Conservation (phyloP, 2,329 filamentous ascomycete genomes). For the Paradendryphiella salina region DNA sequence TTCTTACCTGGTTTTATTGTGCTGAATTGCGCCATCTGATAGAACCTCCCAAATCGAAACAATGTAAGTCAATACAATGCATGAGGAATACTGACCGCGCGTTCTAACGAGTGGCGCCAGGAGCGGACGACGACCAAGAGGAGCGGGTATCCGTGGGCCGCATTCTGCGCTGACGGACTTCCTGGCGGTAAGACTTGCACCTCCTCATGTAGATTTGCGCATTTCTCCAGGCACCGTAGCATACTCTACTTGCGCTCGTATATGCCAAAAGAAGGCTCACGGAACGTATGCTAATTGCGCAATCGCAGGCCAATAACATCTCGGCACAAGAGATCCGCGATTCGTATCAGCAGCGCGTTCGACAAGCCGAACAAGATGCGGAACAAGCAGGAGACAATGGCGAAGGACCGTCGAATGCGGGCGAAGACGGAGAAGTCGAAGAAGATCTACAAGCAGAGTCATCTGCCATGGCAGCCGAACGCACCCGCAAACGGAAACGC, state of each 20-base stretch:
- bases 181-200: slow-evolving; percentile 57
- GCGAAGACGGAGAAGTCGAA: slow-evolving; percentile 41
- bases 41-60: background rate
- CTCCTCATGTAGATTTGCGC: no score
- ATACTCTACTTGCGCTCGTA: no score
- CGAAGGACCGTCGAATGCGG: slow-evolving; percentile 41
- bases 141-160: slow-evolving; percentile 57
- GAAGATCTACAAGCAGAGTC: slow-evolving; percentile 42
- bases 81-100: background rate
- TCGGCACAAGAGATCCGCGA: slow-evolving; percentile 66
- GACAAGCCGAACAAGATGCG: slow-evolving; percentile 52
- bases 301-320: slow-evolving; percentile 68
- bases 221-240: background rate
- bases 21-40: background rate
- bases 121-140: slow-evolving; percentile 46
- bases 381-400: slow-evolving; percentile 42
- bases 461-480: slow-evolving; percentile 50
- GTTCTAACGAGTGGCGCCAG: slow-evolving; percentile 32
- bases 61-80: slow-evolving; percentile 19
- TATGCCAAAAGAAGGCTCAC: background rate
- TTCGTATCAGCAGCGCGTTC: slow-evolving; percentile 60
- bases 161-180: slow-evolving; percentile 71
- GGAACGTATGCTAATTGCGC: background rate
- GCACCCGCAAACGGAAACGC: slow-evolving; percentile 60
- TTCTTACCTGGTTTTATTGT: background rate